A percentile compares a stretch with the other conserved stretches of the same genome.
Conservation (phyloP, 2,329 filamentous ascomycete genomes). For the Colletotrichum tanaceti region DNA sequence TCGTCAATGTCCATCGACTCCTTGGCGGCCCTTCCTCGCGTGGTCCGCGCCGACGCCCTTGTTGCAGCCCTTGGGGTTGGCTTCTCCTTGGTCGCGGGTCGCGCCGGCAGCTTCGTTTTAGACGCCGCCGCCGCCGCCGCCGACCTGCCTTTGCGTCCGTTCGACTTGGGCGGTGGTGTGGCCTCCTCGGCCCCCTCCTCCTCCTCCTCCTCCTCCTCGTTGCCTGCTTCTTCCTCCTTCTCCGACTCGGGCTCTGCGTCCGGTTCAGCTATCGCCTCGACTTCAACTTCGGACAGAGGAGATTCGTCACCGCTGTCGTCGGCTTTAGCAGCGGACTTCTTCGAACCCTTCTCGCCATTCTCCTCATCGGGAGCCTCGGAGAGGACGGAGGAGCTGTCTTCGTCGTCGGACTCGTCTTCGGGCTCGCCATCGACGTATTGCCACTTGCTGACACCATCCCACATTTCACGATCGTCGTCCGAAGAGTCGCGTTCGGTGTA, state of each 20-base stretch:
- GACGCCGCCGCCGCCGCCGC: slow-evolving; percentile 25
- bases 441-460: slow-evolving; percentile 70
- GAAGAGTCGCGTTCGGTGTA: slow-evolving; percentile 69
- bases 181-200: slow-evolving; percentile 36
- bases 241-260: slow-evolving; percentile 41
- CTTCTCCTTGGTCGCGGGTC: slow-evolving; percentile 40
- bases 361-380: slow-evolving; percentile 28
- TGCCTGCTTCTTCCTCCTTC: slow-evolving; percentile 27
- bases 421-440: slow-evolving; percentile 58
- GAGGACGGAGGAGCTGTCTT: slow-evolving; percentile 28
- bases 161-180: slow-evolving; percentile 37
- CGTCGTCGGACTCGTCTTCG: slow-evolving; percentile 43
- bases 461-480: slow-evolving; percentile 71
- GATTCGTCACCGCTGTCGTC: slow-evolving; percentile 40
- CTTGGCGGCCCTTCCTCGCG: slow-evolving; percentile 45
- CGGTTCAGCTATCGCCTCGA: slow-evolving; percentile 37
- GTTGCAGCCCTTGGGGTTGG: slow-evolving; percentile 30
- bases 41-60: slow-evolving; percentile 28
- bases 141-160: slow-evolving; percentile 35
- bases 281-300: slow-evolving; percentile 35
- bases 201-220: slow-evolving; percentile 22
- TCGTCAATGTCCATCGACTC: slow-evolving; percentile 51
- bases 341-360: slow-evolving; percentile 40
- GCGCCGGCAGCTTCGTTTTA: slow-evolving; percentile 38
- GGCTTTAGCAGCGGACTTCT: slow-evolving; percentile 34